Base-by-base conservation (phyloP, 2,329 filamentous ascomycete species). In the Knoxdaviesia capensis region DNA sequence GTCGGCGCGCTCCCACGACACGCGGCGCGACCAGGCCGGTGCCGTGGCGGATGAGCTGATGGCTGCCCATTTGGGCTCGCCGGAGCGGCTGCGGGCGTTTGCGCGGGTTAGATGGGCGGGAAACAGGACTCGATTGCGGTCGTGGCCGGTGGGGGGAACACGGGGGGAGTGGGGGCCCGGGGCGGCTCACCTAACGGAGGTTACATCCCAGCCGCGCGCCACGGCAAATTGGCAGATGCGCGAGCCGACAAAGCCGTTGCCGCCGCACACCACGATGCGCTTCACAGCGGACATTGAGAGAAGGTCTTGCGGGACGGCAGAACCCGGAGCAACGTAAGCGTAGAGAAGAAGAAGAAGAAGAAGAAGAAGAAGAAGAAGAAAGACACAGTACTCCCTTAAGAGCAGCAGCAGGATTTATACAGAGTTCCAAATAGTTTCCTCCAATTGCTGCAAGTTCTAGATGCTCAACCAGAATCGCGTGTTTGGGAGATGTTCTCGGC, bases 211-310 rank as follows among this genome's bases (percentile, higher is more conserved):
- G 43, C 86, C 85, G 55, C 86, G 70, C 38, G 77, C 71, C 41
- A 85, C 77, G 38, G 85, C 90, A 42, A 82, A 79, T 65, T 85
- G 90, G 66, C 90, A 96, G 62, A 98, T 94, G 43, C 88, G 73
- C 29, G 68, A 71, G 60, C 85, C 85, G 30, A 98, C 62, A 56
- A 96, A 98, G 33, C 90, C 88, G 59, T 84, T 94, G 45, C 88
- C 88, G 50, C 90, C 90, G 50, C 83, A 92, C 43, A 98, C 86
- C 36, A 96, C 77, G 37, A 98, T 67, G 60, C 76, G 80, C 63
- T 86, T 94, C 48, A 69, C 68, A 48, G 69, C 65, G 42, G 68
- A 62, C 59, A 74, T 72, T 59, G 56, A 20, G 20, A 20, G 20
- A 3, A 20, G 20, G 20, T 20, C 20, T 20, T 2, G 20, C 20